These are phyloP conservation scores for Phytophthora niederhauseri DNA, from an alignment of 352 stramenopile species.

Conservation along the genomic window DNA sequence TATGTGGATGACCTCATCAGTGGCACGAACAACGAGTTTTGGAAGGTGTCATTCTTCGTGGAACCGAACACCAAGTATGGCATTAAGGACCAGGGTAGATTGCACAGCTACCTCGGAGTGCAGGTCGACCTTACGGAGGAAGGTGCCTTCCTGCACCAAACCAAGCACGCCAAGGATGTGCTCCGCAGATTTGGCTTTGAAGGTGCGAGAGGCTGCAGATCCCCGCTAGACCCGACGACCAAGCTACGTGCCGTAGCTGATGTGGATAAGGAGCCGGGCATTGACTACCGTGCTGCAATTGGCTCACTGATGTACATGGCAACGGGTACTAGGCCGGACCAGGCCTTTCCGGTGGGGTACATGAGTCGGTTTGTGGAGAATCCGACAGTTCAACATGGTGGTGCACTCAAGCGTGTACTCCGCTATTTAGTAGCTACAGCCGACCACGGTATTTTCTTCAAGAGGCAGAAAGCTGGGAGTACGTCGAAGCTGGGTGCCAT, in stretches of 20 bases:
- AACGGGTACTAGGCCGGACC: not conserved
- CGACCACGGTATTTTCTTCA: not conserved
- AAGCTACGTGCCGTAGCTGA: not conserved
- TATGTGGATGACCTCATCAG: not conserved
- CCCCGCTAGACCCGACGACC: not conserved
- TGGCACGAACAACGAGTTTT: not conserved
- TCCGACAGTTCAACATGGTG: not conserved
- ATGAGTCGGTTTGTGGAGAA: not conserved
- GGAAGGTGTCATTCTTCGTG: not conserved
- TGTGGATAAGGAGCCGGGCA: not conserved
- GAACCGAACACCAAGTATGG: not conserved
- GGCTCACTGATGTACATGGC: not conserved
- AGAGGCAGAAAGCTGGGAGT: not conserved
- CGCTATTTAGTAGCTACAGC: not conserved
- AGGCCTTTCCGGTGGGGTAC: not conserved
- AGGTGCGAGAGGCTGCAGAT: not conserved
- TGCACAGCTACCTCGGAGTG: not conserved
- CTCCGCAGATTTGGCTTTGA: not conserved
- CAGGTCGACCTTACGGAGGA: not conserved
- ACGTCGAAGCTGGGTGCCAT: not conserved
- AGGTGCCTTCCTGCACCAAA: not conserved
- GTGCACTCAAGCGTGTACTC: not conserved
- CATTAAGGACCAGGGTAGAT: not conserved
- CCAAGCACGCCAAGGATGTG: not conserved
- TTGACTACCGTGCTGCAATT: not conserved